These are phyloP conservation scores for Xylaria sp. DNA, from an alignment of 2,329 filamentous ascomycete species.

Conservation along the genomic window DNA sequence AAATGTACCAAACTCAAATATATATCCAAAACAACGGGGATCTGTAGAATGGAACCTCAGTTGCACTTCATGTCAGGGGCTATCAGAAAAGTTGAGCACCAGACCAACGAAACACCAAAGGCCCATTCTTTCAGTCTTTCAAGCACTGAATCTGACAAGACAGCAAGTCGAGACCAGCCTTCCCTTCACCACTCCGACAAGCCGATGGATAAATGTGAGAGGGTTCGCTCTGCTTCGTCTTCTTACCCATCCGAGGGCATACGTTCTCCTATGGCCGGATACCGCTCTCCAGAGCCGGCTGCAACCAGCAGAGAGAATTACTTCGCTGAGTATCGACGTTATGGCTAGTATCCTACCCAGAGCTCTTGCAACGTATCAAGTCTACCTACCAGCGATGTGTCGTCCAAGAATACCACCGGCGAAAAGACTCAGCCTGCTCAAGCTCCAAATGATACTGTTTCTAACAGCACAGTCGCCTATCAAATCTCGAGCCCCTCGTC, in stretches of 20 bases:
- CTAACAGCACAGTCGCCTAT: neutral
- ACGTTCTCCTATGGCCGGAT: constrained; percentile 15
- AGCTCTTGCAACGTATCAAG: constrained; percentile 6
- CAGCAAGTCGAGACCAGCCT: neutral
- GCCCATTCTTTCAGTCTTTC: constrained; percentile 16
- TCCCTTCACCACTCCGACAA: neutral
- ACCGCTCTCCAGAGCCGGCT: constrained; percentile 15
- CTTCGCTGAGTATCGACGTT: constrained; percentile 20
- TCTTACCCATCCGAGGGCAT: constrained; percentile 31
- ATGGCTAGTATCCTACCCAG: constrained; percentile 19
- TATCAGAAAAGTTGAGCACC: neutral
- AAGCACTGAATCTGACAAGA: neutral
- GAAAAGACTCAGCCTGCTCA: neutral
- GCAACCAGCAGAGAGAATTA: neutral
- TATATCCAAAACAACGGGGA: neutral
- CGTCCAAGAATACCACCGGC: neutral
- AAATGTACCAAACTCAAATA: neutral
- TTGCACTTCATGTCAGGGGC: neutral
- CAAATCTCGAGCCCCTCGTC: neutral
- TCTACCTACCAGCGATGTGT: neutral
- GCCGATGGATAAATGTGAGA: neutral
- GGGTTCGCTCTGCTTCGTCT: constrained; percentile 22
- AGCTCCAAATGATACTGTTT: neutral
- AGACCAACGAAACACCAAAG: neutral
- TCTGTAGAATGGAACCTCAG: neutral